Percentiles rank a stretch among this genome's conserved stretches.
Evolutionary conservation across 1,284 basidiomycete species (phyloP).

Genomic region (Apiotrichum montevideense): DNA sequence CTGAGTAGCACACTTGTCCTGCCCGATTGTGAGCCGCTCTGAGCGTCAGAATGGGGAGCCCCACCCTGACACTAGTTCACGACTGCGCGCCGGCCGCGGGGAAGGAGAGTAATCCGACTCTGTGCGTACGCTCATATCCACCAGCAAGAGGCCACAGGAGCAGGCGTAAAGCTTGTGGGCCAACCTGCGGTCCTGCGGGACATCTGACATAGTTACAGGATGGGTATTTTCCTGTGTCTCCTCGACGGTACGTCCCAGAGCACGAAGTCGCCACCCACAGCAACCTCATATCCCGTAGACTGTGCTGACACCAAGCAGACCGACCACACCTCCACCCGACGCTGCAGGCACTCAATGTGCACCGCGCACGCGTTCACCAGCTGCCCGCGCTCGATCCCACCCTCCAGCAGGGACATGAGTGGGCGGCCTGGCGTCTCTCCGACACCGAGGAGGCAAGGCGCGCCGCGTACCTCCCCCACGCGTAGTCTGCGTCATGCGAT

Average conservation of each 20-base stretch:
- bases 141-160: background rate
- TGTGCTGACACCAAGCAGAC: background rate
- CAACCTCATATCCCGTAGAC: too few species aligned
- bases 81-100: too few species aligned
- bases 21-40: background rate
- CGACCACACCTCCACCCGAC: constrained; percentile 13
- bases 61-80: too few species aligned
- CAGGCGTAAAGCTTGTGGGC: constrained; percentile 1
- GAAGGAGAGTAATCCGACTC: too few species aligned
- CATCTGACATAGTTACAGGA: constrained; percentile 14
- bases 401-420: constrained; percentile 1
- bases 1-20: background rate
- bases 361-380: constrained; percentile 4
- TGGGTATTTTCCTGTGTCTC: constrained; percentile 14
- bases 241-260: constrained; percentile 4
- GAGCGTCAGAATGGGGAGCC: too few species aligned
- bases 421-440: constrained; percentile 9
- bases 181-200: background rate
- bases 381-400: background rate
- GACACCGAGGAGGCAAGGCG: constrained; percentile 1
- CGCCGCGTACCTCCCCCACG: constrained; percentile 1
- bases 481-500: background rate
- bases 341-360: constrained; percentile 7
- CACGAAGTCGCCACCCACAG: too few species aligned
- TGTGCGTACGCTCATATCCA: too few species aligned